Evolutionary conservation across 345 rosid genomes (phyloP), one percentile per base, ranked within the genome.

Genomic region (Brassica napus): DNA sequence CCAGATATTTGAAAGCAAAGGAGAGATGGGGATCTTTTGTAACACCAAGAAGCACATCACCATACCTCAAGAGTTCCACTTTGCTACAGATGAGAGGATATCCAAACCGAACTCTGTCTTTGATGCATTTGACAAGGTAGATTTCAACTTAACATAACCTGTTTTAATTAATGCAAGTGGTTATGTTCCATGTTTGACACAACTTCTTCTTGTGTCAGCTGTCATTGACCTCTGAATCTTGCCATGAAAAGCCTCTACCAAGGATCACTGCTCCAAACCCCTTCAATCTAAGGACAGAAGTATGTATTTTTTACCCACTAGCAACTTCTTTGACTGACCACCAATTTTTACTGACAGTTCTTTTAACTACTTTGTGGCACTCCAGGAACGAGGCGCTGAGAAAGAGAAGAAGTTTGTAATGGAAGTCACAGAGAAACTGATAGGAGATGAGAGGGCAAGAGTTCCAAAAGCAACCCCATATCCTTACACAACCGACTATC

Each of bases 1-100:
- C 68, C 74, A 95, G 98, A 91, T 95, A 83, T 91, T 93, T 82
- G 98, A 93, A 80, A 93, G 97, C 68, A 96, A 90, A 87, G 99
- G 99, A 75, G 97, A 88, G 35, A 24, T 95, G 86, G 98, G 97
- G 18, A 75, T 95, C 21, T 93, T 88, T 67, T 90, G 90, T 68
- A 89, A 88, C 76, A 75, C 82, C 73, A 95, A 93, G 88, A 94
- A 88, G 75, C 94, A 89, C 23, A 85, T 83, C 47, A 93, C 99
- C n/a, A 81, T 80, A 77, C 97, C 97, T 69, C 90, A 88, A 73
- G 99, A 92, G 85, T 96, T 96, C 82, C 95, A 89, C 82, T 92
- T 96, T 63, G 92, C 90, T 6, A 96, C 89, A 52, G 81, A 90
- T 79, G 95, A 92, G 82, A 88, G 99, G 86, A 88, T 90, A 79